A percentile compares a stretch with the other conserved stretches of the same genome.
These are phyloP conservation scores for Hymenotorrendiella dingleyae DNA, from an alignment of 2,329 filamentous ascomycete species.

Conservation along the genomic window DNA sequence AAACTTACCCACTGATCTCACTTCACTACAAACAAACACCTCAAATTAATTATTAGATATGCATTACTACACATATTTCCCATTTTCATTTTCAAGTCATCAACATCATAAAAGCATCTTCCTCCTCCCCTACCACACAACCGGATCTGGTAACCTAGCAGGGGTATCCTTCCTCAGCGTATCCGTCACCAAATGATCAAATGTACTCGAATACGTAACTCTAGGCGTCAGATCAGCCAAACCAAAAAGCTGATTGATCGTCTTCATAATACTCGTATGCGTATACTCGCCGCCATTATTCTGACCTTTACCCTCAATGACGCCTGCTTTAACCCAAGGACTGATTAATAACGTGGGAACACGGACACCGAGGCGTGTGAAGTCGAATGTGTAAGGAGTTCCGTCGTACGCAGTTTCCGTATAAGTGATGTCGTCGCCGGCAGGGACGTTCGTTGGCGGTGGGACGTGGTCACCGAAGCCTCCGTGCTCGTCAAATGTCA, in stretches of 20 bases:
- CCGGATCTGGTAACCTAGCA: conserved; percentile 18
- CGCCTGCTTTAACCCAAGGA: conserved; percentile 37
- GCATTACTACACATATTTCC: too few relatives aligned
- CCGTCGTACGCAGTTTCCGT: conserved; percentile 34
- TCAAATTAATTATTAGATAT: too few relatives aligned
- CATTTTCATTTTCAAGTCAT: too few relatives aligned
- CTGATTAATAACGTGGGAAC: conserved; percentile 39
- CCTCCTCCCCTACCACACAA: conserved; percentile 8
- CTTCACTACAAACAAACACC: too few relatives aligned
- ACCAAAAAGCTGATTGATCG: conserved; percentile 37
- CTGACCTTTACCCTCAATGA: conserved; percentile 35
- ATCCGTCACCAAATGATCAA: conserved; percentile 25
- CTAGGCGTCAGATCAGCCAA: conserved; percentile 22
- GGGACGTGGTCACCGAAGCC: conserved; percentile 43
- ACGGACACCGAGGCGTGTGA: conserved; percentile 37
- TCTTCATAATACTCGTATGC: conserved; percentile 39
- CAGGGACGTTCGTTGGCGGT: conserved; percentile 35
- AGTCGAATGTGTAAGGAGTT: conserved; percentile 33
- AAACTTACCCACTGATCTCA: too few relatives aligned
- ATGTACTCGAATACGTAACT: conserved; percentile 19
- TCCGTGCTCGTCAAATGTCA: conserved; percentile 43
- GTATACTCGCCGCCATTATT: conserved; percentile 37
- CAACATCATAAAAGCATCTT: too few relatives aligned
- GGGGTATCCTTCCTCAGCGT: conserved; percentile 21
- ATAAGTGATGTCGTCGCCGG: conserved; percentile 33